Conservation (phyloP, 441 rosid genomes). For the Mallotus repandus region DNA sequence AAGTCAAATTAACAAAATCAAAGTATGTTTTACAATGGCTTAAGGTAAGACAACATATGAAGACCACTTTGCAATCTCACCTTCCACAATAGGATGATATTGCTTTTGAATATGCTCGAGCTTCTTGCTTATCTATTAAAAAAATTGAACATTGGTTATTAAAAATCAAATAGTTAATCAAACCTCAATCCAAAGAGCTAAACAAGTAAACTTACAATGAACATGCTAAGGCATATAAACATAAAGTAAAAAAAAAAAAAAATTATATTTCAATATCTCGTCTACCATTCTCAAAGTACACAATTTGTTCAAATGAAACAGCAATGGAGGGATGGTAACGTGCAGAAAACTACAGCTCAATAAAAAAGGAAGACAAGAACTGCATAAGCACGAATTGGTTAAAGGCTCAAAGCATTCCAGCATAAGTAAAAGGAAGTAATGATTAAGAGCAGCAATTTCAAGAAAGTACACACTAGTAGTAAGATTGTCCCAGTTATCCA, state of each 20-base stretch:
- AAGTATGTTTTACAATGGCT: neutral
- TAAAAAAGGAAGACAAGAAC: too few relatives aligned
- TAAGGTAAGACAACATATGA: neutral
- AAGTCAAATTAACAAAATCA: slow-evolving; percentile 10
- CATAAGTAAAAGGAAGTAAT: neutral
- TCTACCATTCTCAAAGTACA: too few relatives aligned
- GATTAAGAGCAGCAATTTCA: neutral
- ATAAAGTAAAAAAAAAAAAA: neutral
- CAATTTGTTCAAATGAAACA: too few relatives aligned
- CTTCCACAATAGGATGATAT: slow-evolving; percentile 92
- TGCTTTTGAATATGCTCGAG: slow-evolving; percentile 76
- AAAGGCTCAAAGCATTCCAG: too few relatives aligned
- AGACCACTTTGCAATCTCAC: slow-evolving; percentile 39
- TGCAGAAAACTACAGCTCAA: neutral
- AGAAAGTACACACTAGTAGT: slow-evolving; percentile 42
- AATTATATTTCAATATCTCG: too few relatives aligned
- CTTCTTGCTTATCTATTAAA: slow-evolving; percentile 78
- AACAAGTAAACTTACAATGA: neutral
- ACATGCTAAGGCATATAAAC: neutral
- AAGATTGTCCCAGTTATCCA: slow-evolving; percentile 58
- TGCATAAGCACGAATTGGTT: too few relatives aligned
- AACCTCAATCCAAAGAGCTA: too few relatives aligned
- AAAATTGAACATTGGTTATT: slow-evolving; percentile 13
- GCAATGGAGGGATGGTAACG: too few relatives aligned
- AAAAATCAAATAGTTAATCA: neutral